A percentile compares a stretch with the other conserved stretches of the same genome.
Evolutionary conservation across 1,284 basidiomycete species (phyloP).

Genomic region (Dichomitus squalens): DNA sequence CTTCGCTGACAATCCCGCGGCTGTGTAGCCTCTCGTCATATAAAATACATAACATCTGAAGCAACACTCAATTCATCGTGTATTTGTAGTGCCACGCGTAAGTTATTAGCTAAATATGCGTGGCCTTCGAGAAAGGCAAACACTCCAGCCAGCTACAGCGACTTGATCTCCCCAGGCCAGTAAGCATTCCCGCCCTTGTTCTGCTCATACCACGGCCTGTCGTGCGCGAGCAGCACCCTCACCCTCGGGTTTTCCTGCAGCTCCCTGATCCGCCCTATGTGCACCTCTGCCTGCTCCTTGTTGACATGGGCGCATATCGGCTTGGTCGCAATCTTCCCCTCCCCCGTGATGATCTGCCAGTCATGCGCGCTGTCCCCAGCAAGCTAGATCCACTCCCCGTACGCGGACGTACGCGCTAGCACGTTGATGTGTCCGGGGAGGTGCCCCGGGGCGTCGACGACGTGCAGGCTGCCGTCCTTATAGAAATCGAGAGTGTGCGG

Average conservation of each 20-base stretch:
- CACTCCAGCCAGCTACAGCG: too few species aligned
- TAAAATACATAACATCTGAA: too few species aligned
- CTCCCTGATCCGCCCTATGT: conserved; percentile 40
- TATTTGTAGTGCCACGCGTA: too few species aligned
- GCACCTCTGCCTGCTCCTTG: conserved; percentile 42
- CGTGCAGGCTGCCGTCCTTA: conserved; percentile 56
- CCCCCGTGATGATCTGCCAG: conserved; percentile 50
- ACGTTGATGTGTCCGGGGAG: conserved; percentile 54
- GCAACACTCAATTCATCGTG: too few species aligned
- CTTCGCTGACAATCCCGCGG: conserved; percentile 60
- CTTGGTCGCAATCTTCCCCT: conserved; percentile 40
- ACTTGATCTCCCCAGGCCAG: conserved; percentile 40
- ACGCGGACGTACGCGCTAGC: conserved; percentile 54
- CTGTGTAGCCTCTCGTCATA: conserved; percentile 5
- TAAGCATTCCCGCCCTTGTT: conserved; percentile 42
- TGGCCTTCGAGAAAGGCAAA: too few species aligned
- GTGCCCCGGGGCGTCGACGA: conserved; percentile 59
- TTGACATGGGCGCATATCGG: conserved; percentile 45
- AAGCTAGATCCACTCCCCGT: conserved; percentile 60
- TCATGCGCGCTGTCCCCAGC: conserved; percentile 60
- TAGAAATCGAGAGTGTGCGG: conserved; percentile 52
- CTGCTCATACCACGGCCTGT: conserved; percentile 49
- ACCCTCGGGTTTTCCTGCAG: background rate
- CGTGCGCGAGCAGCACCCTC: conserved; percentile 53
- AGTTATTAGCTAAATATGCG: too few species aligned